Evolutionary conservation across 768 basidiomycete species (phyloP).

Genomic region (Auricularia cornea): DNA sequence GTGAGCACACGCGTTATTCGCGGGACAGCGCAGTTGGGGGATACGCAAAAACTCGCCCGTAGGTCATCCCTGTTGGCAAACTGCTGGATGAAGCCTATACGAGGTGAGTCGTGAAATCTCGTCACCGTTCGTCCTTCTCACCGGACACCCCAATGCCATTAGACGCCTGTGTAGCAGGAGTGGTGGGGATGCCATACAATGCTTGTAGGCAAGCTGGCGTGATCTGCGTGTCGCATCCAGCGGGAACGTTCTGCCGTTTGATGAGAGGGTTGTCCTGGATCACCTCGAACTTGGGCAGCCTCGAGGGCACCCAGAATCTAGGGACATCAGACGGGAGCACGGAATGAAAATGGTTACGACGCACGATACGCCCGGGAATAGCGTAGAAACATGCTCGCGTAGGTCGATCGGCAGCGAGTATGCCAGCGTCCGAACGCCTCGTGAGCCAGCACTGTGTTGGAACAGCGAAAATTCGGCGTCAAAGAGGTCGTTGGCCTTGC

Average conservation of each 20-base stretch:
- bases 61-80: constrained; percentile 23
- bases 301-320: not conserved
- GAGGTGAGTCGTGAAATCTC: not conserved
- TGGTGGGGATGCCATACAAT: constrained; percentile 2
- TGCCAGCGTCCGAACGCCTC: constrained; percentile 25
- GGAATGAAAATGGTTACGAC: not conserved
- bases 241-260: not conserved
- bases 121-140: not conserved
- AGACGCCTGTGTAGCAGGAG: not conserved
- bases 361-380: not conserved
- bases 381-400: constrained; percentile 16
- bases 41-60: not conserved
- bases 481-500: constrained; percentile 28
- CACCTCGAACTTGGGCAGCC: not conserved
- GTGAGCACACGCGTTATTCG: not conserved
- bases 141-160: constrained; percentile 10
- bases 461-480: constrained; percentile 27
- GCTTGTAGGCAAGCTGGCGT: not conserved
- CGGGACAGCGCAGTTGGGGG: not conserved
- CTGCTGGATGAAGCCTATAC: constrained; percentile 16
- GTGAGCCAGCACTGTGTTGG: constrained; percentile 20
- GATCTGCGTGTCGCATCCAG: not conserved
- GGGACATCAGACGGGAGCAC: not conserved
- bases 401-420: constrained; percentile 31
- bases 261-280: not conserved